Conservation (phyloP, 371 early-diverging fungal genomes). For the Cokeromyces recurvatus region DNA sequence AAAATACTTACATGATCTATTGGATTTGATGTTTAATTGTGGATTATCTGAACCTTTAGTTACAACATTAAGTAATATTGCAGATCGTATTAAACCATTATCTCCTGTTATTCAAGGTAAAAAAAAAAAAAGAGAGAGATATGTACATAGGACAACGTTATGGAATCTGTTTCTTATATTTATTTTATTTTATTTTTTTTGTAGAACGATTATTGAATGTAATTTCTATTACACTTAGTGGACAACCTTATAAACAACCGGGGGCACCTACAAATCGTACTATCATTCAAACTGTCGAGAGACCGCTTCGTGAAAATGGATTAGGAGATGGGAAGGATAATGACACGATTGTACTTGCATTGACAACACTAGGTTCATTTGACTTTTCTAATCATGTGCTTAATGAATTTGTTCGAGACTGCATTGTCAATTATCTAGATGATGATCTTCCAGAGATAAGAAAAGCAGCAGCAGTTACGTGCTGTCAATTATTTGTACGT, state of each 20-base stretch:
- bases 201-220: constrained; percentile 84
- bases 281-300: constrained; percentile 36
- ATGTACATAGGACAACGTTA: neutral
- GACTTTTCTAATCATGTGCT: constrained; percentile 81
- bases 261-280: constrained; percentile 61
- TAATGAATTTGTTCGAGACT: constrained; percentile 88
- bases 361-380: constrained; percentile 84
- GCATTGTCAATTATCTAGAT: constrained; percentile 81
- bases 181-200: neutral
- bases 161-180: too few relatives aligned
- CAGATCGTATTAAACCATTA: constrained; percentile 79
- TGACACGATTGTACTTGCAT: constrained; percentile 80
- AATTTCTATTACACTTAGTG: constrained; percentile 82
- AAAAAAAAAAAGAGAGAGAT: neutral
- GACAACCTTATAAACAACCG: constrained; percentile 81
- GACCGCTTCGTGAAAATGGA: constrained; percentile 37
- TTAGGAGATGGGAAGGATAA: constrained; percentile 60
- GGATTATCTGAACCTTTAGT: constrained; percentile 85
- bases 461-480: constrained; percentile 85
- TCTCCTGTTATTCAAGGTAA: constrained; percentile 85
- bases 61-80: constrained; percentile 76
- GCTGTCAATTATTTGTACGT: constrained; percentile 76
- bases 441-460: constrained; percentile 82
- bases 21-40: constrained; percentile 88
- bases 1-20: constrained; percentile 79